Evolutionary conservation across 805 yeast species (phyloP).

Genomic region (Nematodospora valgi): DNA sequence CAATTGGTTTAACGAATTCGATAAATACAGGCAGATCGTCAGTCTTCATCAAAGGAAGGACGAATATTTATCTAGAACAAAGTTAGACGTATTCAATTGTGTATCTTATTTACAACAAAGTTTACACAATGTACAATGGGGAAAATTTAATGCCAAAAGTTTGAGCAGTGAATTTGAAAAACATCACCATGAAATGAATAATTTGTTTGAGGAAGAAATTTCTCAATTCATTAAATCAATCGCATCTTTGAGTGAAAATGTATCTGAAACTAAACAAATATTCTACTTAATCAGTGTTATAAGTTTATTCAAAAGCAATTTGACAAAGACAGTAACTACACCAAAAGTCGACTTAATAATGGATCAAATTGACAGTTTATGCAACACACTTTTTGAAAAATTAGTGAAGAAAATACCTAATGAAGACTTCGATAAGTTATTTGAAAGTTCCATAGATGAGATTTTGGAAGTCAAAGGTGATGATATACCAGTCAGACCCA

Average conservation of each 20-base stretch:
- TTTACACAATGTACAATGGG: constrained; percentile 12
- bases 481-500: constrained; percentile 9
- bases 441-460: constrained; percentile 2
- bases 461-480: constrained; percentile 1
- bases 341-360: not conserved
- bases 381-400: constrained; percentile 2
- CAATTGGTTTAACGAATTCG: constrained; percentile 7
- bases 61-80: not conserved
- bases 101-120: constrained; percentile 1
- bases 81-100: constrained; percentile 2
- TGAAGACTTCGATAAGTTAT: not conserved
- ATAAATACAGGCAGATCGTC: constrained; percentile 1
- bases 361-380: not conserved
- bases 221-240: constrained; percentile 8
- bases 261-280: not conserved
- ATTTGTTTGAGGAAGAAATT: constrained; percentile 12
- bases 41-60: not conserved
- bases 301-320: not conserved
- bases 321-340: not conserved
- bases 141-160: constrained; percentile 14
- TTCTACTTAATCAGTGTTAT: constrained; percentile 7
- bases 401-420: constrained; percentile 3
- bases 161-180: constrained; percentile 13
- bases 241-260: not conserved
- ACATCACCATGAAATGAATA: constrained; percentile 9